A percentile compares a stretch with the other conserved stretches of the same genome.
Evolutionary conservation across 352 stramenopile species (phyloP).

Genomic region (Phytophthora multivora): DNA sequence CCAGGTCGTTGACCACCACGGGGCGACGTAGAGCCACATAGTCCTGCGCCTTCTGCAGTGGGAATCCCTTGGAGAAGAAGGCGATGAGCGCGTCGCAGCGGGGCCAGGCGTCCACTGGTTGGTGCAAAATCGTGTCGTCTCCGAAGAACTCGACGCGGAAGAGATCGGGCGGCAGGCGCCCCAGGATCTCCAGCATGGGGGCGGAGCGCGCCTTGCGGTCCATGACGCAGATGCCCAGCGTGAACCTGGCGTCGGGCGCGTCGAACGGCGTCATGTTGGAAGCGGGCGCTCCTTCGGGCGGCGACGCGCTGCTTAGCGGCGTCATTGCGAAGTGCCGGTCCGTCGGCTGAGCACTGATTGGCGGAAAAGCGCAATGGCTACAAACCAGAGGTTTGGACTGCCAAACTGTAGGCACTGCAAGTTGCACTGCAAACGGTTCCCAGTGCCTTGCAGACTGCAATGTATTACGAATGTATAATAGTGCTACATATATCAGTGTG

Average conservation of each 20-base stretch:
- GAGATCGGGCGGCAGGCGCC: constrained; percentile 79
- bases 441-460: no score
- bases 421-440: no score
- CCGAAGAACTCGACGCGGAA: constrained; percentile 98
- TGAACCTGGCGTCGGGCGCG: constrained; percentile 43
- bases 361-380: constrained; percentile 22
- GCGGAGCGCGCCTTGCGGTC: constrained; percentile 97
- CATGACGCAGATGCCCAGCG: constrained; percentile 97
- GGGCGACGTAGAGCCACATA: constrained; percentile 96
- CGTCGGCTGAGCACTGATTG: constrained; percentile 4
- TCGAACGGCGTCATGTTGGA: constrained; percentile 27
- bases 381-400: background rate
- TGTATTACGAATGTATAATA: no score
- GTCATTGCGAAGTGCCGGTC: constrained; percentile 15
- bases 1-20: constrained; percentile 98
- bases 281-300: background rate
- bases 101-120: constrained; percentile 93
- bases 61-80: constrained; percentile 98
- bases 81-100: constrained; percentile 97
- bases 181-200: constrained; percentile 97
- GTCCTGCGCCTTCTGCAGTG: constrained; percentile 95
- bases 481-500: no score
- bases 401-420: background rate
- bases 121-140: constrained; percentile 95
- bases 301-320: constrained; percentile 5